Percentiles rank a stretch among this genome's conserved stretches.
phyloP scores from a whole-genome alignment of 495 filamentous ascomycete genomes.

The Podospora tetraspora region DNA sequence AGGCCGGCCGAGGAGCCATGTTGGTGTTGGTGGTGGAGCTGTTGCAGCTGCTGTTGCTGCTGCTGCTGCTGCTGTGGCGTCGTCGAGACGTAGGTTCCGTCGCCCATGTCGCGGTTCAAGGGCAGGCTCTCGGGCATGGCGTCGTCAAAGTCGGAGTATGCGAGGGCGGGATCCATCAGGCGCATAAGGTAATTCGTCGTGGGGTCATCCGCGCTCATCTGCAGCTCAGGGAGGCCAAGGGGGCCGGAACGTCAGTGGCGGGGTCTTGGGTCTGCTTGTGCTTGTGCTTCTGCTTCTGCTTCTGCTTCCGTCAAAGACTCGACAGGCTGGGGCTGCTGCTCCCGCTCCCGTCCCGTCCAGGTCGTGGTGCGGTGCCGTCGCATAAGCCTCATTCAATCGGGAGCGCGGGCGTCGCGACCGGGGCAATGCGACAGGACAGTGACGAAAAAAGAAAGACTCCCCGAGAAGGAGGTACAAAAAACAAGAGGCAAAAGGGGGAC shows the following conservation, averaged over 20 bases:
- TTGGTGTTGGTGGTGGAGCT: not conserved
- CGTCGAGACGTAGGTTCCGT: constrained; percentile 12
- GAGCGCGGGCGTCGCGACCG: not conserved
- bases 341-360: not conserved
- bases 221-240: constrained; percentile 12
- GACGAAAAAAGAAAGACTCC: not conserved
- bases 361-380: not conserved
- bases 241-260: constrained; percentile 20
- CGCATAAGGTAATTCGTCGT: constrained; percentile 35
- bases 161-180: constrained; percentile 33
- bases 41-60: not conserved
- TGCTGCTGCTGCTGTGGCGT: not conserved
- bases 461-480: not conserved
- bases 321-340: not conserved
- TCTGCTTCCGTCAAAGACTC: not conserved
- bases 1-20: constrained; percentile 2
- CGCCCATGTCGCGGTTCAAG: constrained; percentile 34
- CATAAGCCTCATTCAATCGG: not conserved
- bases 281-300: not conserved
- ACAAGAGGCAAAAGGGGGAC: not conserved
- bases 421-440: constrained; percentile 2
- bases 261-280: not conserved
- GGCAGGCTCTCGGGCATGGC: constrained; percentile 19
- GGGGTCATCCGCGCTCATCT: constrained; percentile 25
- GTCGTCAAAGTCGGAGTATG: constrained; percentile 33